phyloP scores from a whole-genome alignment of 768 basidiomycete species.

The Boletus rubescentipes region DNA sequence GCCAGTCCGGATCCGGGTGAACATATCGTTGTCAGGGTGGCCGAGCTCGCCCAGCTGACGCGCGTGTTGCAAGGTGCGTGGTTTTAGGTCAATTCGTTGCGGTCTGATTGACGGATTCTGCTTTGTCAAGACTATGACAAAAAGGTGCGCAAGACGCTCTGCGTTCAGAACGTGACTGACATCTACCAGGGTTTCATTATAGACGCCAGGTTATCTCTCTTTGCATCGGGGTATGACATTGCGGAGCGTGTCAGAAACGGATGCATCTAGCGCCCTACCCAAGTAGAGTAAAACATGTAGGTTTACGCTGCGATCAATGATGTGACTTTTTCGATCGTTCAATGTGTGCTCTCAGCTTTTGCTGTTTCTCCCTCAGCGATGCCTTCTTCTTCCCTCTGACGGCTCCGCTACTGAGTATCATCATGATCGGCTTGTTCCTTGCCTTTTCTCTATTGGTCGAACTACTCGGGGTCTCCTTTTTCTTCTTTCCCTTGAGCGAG shows the following conservation, averaged over 20 bases:
- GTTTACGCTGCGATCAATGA: constrained; percentile 18
- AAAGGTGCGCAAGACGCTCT: constrained; percentile 41
- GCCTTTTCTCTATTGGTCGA: constrained; percentile 92
- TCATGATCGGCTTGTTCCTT: constrained; percentile 94
- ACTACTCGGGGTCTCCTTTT: constrained; percentile 76
- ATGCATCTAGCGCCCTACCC: constrained; percentile 15
- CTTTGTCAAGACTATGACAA: constrained; percentile 52
- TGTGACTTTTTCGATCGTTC: constrained; percentile 59
- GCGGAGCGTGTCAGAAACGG: constrained; percentile 40
- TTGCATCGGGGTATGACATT: constrained; percentile 69
- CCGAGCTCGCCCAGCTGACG: constrained; percentile 65
- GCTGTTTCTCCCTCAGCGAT: constrained; percentile 79
- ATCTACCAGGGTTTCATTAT: constrained; percentile 54
- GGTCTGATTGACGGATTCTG: not conserved
- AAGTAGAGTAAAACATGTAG: not conserved
- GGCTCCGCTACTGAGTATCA: constrained; percentile 75
- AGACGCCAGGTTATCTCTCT: constrained; percentile 76
- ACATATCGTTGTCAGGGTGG: constrained; percentile 70
- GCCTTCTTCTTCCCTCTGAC: constrained; percentile 85
- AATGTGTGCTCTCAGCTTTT: constrained; percentile 72
- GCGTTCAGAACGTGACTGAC: not conserved
- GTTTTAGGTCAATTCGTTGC: not conserved
- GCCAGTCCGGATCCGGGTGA: constrained; percentile 87
- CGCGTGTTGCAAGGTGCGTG: constrained; percentile 65
- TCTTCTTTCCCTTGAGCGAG: constrained; percentile 88